phyloP scores from a whole-genome alignment of 1,139 yeast genomes.

The Hansenula lynferdii region DNA sequence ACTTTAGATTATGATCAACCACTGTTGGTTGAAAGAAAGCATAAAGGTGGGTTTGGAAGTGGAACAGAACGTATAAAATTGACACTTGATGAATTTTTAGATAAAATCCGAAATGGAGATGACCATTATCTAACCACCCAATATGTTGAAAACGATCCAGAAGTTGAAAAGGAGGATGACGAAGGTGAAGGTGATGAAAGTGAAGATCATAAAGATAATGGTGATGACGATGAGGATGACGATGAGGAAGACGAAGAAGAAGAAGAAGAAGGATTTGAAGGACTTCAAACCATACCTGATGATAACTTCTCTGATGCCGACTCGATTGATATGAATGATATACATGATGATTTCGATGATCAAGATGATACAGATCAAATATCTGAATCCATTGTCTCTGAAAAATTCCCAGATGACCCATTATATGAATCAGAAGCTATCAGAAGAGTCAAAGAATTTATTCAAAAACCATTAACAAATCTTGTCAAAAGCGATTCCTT shows the following conservation, averaged over 20 bases:
- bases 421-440: constrained; percentile 26
- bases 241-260: constrained; percentile 41
- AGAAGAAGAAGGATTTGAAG: constrained; percentile 14
- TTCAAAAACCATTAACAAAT: constrained; percentile 59
- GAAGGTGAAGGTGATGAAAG: too few relatives aligned
- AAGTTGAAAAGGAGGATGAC: too few relatives aligned
- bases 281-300: constrained; percentile 6
- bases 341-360: constrained; percentile 51
- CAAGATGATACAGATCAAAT: constrained; percentile 20
- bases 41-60: constrained; percentile 60
- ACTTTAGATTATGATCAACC: constrained; percentile 32
- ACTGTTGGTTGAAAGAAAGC: constrained; percentile 53
- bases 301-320: constrained; percentile 29
- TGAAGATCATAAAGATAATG: too few relatives aligned
- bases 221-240: constrained; percentile 29
- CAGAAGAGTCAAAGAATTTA: constrained; percentile 38
- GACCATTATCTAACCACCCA: constrained; percentile 62
- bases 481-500: constrained; percentile 27
- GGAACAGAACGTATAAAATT: constrained; percentile 48
- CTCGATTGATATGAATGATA: constrained; percentile 39
- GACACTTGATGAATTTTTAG: constrained; percentile 42
- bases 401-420: constrained; percentile 19
- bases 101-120: constrained; percentile 30
- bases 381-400: constrained; percentile 18
- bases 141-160: constrained; percentile 41